Evolutionary conservation across 768 basidiomycete genomes (phyloP).

Genomic region (Ramaria rubella): DNA sequence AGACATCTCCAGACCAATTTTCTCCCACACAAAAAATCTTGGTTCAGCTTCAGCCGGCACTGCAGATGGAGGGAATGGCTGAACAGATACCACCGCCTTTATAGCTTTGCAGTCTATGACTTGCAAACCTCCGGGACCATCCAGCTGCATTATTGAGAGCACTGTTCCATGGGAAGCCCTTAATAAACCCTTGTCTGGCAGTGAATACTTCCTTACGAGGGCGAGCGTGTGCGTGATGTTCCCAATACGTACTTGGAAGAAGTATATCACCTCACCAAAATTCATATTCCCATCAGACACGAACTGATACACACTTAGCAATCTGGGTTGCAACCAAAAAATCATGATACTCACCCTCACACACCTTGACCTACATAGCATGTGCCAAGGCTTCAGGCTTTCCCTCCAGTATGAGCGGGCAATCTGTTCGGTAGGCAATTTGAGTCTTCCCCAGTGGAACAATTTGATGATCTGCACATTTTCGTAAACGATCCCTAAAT

Average conservation of each 20-base stretch:
- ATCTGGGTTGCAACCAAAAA: neutral
- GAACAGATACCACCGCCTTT: neutral
- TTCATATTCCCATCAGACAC: neutral
- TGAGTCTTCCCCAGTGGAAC: neutral
- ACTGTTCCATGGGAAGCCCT: neutral
- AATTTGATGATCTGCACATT: too few species aligned
- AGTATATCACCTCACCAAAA: neutral
- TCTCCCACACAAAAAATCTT: neutral
- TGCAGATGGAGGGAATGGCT: neutral
- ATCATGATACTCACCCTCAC: neutral
- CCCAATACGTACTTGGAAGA: neutral
- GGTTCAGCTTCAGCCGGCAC: neutral
- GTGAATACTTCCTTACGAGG: neutral
- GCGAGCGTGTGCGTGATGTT: neutral
- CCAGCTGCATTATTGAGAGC: neutral
- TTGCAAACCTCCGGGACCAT: neutral
- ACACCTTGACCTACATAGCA: neutral
- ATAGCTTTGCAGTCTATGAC: neutral
- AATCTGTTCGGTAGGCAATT: neutral
- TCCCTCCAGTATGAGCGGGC: constrained; percentile 3
- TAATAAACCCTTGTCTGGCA: neutral
- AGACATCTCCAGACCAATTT: neutral
- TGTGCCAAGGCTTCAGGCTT: neutral
- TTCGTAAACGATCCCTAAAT: too few species aligned
- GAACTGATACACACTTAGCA: neutral